These are phyloP conservation scores for Vitis rupestris DNA, from an alignment of 164 flowering plant species.

Conservation along the genomic window DNA sequence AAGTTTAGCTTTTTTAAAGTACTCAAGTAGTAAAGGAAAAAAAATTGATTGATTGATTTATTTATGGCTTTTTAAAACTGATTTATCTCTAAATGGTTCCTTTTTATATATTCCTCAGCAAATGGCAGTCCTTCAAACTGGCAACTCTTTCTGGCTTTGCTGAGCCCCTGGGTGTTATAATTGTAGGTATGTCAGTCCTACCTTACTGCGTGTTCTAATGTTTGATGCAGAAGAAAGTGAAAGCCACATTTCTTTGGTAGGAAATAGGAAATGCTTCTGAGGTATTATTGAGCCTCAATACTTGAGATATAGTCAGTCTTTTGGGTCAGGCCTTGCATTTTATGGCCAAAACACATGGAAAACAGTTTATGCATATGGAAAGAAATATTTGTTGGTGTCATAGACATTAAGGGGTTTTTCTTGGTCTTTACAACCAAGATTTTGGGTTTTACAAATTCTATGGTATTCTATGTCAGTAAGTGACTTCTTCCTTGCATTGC, in stretches of 20 bases:
- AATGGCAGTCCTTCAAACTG: constrained; percentile 96
- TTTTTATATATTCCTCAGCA: constrained; percentile 43
- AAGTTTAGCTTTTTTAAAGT: not conserved
- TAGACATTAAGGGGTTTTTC: not conserved
- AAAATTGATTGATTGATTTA: too few relatives aligned
- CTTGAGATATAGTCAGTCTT: too few relatives aligned
- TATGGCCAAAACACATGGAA: too few relatives aligned
- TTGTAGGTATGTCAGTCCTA: constrained; percentile 63
- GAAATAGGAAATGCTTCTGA: too few relatives aligned
- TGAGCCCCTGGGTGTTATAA: constrained; percentile 86
- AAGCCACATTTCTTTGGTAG: too few relatives aligned
- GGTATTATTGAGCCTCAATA: too few relatives aligned
- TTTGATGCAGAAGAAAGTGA: not conserved
- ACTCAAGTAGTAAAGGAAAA: not conserved
- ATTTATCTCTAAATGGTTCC: constrained; percentile 5
- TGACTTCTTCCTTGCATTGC: constrained; percentile 16
- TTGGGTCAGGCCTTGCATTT: too few relatives aligned
- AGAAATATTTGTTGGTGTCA: too few relatives aligned
- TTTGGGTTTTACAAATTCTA: not conserved
- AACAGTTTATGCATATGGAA: too few relatives aligned
- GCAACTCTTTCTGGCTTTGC: constrained; percentile 92
- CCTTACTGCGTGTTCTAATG: not conserved
- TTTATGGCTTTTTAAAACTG: not conserved
- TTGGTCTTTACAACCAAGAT: not conserved
- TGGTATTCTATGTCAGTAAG: not conserved